Evolutionary conservation across 2,329 filamentous ascomycete species (phyloP).

Genomic region (Cadophora sp.): DNA sequence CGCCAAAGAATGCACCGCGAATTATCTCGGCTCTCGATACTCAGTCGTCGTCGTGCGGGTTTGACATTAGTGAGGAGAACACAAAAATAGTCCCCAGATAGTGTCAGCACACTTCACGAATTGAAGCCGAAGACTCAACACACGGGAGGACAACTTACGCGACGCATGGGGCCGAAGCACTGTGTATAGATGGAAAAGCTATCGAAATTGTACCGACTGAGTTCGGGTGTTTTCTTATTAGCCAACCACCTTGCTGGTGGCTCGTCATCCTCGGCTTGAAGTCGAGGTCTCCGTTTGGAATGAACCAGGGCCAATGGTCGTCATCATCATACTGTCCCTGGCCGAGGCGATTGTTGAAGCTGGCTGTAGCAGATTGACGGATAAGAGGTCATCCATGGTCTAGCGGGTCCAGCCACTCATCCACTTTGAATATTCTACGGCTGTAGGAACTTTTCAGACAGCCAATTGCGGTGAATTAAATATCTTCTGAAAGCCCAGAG

Average conservation of each 20-base stretch:
- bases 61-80: too few species aligned
- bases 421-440: not conserved
- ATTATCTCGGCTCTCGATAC: too few species aligned
- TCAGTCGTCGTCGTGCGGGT: too few species aligned
- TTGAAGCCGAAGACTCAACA: too few species aligned
- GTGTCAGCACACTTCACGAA: too few species aligned
- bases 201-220: not conserved
- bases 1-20: too few species aligned
- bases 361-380: not conserved
- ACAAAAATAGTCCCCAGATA: too few species aligned
- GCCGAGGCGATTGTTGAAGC: not conserved
- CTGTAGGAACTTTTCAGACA: not conserved
- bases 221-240: not conserved
- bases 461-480: not conserved
- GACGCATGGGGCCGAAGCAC: too few species aligned
- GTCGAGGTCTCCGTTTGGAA: not conserved
- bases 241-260: not conserved
- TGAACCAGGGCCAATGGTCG: too few species aligned
- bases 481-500: not conserved
- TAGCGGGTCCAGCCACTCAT: not conserved
- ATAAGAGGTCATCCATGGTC: not conserved
- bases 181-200: not conserved
- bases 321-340: not conserved
- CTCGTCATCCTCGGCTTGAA: not conserved
- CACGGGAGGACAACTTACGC: too few species aligned